A percentile compares a stretch with the other conserved stretches of the same genome.
Evolutionary conservation across 306 rosid genomes (phyloP).

Genomic region (Vigna reflexopilosa): DNA sequence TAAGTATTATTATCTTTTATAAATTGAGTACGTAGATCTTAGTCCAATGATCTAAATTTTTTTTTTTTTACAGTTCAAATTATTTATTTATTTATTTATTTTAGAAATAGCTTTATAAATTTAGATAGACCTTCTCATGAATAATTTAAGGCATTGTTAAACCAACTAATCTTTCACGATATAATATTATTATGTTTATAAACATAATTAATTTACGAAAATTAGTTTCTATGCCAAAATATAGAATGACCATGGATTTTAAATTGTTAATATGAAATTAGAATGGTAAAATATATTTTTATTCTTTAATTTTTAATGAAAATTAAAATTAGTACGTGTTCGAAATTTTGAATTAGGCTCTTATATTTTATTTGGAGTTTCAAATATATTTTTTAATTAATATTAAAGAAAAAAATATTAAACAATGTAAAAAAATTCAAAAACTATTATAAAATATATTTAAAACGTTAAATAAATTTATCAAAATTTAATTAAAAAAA

Average conservation of each 20-base stretch:
- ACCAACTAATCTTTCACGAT: no score
- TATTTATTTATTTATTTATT: neutral
- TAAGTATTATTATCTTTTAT: neutral
- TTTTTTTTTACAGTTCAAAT: neutral
- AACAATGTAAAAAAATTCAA: no score
- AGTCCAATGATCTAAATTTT: neutral
- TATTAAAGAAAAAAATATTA: no score
- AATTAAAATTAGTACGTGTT: no score
- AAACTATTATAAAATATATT: no score
- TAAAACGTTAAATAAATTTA: no score
- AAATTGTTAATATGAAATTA: neutral
- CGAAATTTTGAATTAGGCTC: no score
- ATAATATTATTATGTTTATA: no score
- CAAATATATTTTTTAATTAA: no score
- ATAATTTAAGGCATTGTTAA: neutral
- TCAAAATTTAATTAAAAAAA: no score
- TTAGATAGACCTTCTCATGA: neutral
- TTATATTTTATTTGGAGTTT: no score
- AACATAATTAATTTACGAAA: neutral
- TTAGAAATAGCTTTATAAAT: neutral
- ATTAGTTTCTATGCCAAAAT: neutral
- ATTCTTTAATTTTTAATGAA: no score
- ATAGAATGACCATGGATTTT: neutral
- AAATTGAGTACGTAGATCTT: neutral
- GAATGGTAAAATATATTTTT: neutral